Conservation (phyloP, 1,284 basidiomycete genomes). For the Cystobasidiaceae sp. region DNA sequence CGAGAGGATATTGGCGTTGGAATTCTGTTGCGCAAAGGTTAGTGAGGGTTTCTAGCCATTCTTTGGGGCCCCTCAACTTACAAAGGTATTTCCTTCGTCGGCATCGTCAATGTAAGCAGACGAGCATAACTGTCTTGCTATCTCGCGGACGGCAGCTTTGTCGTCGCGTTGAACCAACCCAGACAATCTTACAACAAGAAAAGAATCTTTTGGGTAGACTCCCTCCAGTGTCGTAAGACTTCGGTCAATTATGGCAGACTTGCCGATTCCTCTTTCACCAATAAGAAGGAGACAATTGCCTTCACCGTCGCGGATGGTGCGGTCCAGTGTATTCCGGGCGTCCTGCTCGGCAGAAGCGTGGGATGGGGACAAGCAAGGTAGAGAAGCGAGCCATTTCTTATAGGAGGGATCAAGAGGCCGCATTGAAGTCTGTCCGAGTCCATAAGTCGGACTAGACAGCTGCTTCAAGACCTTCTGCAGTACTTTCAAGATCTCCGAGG, state of each 20-base stretch:
- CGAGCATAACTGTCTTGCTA: conserved; percentile 69
- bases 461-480: conserved; percentile 4
- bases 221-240: conserved; percentile 32
- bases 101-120: conserved; percentile 51
- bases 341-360: conserved; percentile 26
- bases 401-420: not conserved
- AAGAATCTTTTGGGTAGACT: conserved; percentile 46
- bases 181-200: conserved; percentile 71
- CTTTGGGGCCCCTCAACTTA: conserved; percentile 26
- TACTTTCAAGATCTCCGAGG: not conserved
- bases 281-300: conserved; percentile 41
- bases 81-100: conserved; percentile 47
- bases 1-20: conserved; percentile 40
- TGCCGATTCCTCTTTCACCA: conserved; percentile 41
- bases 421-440: not conserved
- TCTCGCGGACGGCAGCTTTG: conserved; percentile 82
- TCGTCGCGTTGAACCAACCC: conserved; percentile 80
- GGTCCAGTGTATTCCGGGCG: conserved; percentile 34
- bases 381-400: conserved; percentile 16
- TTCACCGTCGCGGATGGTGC: conserved; percentile 39
- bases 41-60: conserved; percentile 36
- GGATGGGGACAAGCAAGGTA: conserved; percentile 9
- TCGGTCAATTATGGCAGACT: conserved; percentile 40
- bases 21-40: conserved; percentile 40
- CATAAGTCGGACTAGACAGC: conserved; percentile 8